Evolutionary conservation across 2,329 filamentous ascomycete genomes (phyloP), one percentile per base, ranked within the genome.

Genomic region (Diaporthe capsici): DNA sequence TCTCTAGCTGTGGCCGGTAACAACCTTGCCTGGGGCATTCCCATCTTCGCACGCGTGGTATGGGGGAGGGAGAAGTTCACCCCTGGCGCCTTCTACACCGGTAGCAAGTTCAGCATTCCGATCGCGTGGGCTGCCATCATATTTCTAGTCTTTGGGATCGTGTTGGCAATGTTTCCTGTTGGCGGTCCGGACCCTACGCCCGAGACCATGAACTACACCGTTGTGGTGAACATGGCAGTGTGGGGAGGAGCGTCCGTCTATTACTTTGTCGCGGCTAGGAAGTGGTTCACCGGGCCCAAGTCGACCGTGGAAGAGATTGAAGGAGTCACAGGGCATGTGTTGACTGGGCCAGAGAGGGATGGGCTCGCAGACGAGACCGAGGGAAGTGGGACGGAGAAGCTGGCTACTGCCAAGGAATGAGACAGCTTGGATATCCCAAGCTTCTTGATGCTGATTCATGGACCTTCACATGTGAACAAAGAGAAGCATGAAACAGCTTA

Each of bases 241-340:
- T 92, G 91, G 91, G 83, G 88, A 20, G 89, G 90, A 1, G 86
- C 87, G 0, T 81, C 91, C 78, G 68, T 84, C 1, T 92, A 92
- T 81, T 92, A 92, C 79, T 85, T 85, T 77, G 77, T 90, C 37
- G 86, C 89, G 82, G 90, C 90, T 9, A 84, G 86, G 73, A 92
- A 91, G 80, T 91, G 89, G 86, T 92, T 91, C 79, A 90, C 84
- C 1, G 90, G 90, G 0, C 90, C 90, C 4, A 90, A 89, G 83
- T 87, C 87, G 61, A 92, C 90, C 3, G 83, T 91, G 71, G 84
- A 84, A 60, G 79, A 81, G 80, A 76, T 80, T 79, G 74, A 75
- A 77, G 68, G 65, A n/a, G 65, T 77, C 13, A 37, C 71, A 8
- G 76, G 76, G 9, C 71, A 57, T 20, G 79, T 73, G 15, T 72